phyloP scores from a whole-genome alignment of 2,329 filamentous ascomycete species.

The Fusarium subtropicale region DNA sequence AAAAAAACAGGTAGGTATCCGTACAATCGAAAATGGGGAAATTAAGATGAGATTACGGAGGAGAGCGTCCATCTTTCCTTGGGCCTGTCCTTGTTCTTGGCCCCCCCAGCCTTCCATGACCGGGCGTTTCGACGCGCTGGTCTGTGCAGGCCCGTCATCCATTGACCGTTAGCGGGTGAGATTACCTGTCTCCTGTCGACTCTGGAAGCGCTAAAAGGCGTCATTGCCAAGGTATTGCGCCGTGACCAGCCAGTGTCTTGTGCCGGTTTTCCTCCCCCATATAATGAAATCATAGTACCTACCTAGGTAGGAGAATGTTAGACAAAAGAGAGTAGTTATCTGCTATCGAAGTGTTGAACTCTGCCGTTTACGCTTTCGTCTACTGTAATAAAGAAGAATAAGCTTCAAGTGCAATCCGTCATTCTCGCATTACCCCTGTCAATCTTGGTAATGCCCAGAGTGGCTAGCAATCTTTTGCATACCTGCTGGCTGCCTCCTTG shows the following conservation, averaged over 20 bases:
- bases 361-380: not conserved
- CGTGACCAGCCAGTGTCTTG: constrained; percentile 18
- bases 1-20: not conserved
- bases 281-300: constrained; percentile 25
- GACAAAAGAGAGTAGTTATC: not conserved
- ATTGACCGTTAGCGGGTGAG: constrained; percentile 29
- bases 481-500: constrained; percentile 32
- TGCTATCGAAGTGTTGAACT: not conserved
- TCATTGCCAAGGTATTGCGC: constrained; percentile 31
- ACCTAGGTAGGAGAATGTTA: not conserved
- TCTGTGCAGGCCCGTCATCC: constrained; percentile 36
- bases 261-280: constrained; percentile 20
- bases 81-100: not conserved
- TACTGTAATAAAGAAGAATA: not conserved
- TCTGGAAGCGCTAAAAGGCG: constrained; percentile 36
- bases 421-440: constrained; percentile 23
- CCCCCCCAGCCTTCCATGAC: constrained; percentile 13
- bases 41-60: constrained; percentile 16
- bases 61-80: not conserved
- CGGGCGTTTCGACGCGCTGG: constrained; percentile 32
- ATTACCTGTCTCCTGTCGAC: constrained; percentile 18
- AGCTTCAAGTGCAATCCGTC: constrained; percentile 5
- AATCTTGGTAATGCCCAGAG: constrained; percentile 19
- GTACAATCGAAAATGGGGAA: constrained; percentile 13
- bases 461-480: constrained; percentile 19